Base-by-base conservation (phyloP, 1,284 basidiomycete genomes). In the Butyriboletus appendiculatus region DNA sequence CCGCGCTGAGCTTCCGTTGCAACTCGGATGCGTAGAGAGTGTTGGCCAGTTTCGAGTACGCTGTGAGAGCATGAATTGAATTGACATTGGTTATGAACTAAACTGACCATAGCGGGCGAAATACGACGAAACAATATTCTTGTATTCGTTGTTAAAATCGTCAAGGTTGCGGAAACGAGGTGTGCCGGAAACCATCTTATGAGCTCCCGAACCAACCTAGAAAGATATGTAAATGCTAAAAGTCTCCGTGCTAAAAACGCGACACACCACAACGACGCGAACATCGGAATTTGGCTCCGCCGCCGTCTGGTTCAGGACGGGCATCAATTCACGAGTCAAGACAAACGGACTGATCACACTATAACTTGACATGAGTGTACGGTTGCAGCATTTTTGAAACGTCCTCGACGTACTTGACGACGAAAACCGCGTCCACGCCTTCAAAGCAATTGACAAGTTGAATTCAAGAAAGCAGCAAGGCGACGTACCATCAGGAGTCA, bases 341-440 rank as follows among this genome's bases (percentile, higher is more conserved):
- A 77, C 72, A 49, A 76, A 78, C 0, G 74, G 73, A 14, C 76
- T 72, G 34, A 84, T 67, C 43, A 76, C 76, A 48, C 82, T 83
- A 34, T 50, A 48, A 33, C 15, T 42, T 16, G 32, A 20, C 40
- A 28, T 51, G 43, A 51, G 51, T 15, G 8, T 12, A 10, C 1
- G 14, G 38, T 24, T 48, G 6, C 3, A 11, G 5, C 16, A 7
- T 9, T 30, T 16, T 18, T n/a, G 39, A 15, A 15, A 22, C 20
- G 10, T 30, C 22, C n/a, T 37, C 1, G 15, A 59, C 76, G 20
- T 53, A 80, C 80, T 81, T 81, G 52, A 75, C 70, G 50, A 75
- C 60, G 62, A 80, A 74, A 39, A 74, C 63, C 14, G 68, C 63
- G 24, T 73, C 69, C 8, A 79, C 66, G 9, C 72, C 77, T 75